These are phyloP conservation scores for Suhomyces bolitotheri DNA, from an alignment of 1,139 yeast genomes.

Conservation along the genomic window DNA sequence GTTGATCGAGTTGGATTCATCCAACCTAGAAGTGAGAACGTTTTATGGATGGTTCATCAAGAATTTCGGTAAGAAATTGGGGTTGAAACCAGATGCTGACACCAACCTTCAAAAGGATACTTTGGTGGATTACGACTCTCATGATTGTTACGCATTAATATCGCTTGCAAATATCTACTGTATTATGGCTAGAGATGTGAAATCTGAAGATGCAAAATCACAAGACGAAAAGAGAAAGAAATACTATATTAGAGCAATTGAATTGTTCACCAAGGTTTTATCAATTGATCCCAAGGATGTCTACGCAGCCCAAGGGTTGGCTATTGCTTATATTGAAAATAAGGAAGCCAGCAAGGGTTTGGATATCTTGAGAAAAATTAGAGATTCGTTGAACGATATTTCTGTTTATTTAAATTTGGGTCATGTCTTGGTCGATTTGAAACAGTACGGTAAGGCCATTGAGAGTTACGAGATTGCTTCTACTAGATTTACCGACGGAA, in stretches of 20 bases:
- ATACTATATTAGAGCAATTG: constrained; percentile 84
- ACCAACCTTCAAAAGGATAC: constrained; percentile 84
- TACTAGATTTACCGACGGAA: constrained; percentile 61
- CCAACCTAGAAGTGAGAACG: constrained; percentile 81
- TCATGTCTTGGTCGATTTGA: constrained; percentile 79
- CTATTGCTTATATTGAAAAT: constrained; percentile 88
- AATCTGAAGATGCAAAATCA: constrained; percentile 40
- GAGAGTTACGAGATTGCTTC: constrained; percentile 86
- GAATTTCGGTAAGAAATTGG: constrained; percentile 57
- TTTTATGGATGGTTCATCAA: constrained; percentile 88
- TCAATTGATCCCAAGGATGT: constrained; percentile 83
- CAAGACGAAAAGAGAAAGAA: constrained; percentile 69
- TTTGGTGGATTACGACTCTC: constrained; percentile 76
- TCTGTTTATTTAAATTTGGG: constrained; percentile 85
- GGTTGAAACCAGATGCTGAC: constrained; percentile 61
- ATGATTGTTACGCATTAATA: constrained; percentile 84
- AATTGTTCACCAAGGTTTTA: constrained; percentile 83
- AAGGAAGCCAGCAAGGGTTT: constrained; percentile 75
- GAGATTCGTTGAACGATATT: constrained; percentile 85
- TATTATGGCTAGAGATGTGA: constrained; percentile 76
- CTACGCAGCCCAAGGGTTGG: constrained; percentile 97
- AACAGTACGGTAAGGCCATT: constrained; percentile 81
- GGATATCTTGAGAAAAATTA: constrained; percentile 82
- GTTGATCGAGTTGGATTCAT: constrained; percentile 54
- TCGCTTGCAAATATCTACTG: constrained; percentile 89